Base-by-base conservation (phyloP, 129 eudicot species). In the Silybum marianum region DNA sequence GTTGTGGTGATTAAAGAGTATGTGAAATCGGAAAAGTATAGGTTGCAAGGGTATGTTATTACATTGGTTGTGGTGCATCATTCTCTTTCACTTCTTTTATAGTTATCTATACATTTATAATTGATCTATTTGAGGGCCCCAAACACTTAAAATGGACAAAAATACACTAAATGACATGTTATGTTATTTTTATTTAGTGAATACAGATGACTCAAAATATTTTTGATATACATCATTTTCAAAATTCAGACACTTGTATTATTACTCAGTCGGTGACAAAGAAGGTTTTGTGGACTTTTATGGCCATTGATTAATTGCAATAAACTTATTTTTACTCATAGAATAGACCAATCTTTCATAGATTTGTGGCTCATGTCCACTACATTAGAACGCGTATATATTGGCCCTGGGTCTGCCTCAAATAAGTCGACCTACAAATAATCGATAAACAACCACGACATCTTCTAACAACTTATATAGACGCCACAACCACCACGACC, bases 11-110 rank as follows among this genome's bases (percentile, higher is more conserved):
- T 32, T 32, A 32, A 32, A 32, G 36, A 32, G 36, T 32, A 32
- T 32, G 36, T 32, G 36, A 32, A 32, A 32, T 32, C 0, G 6
- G 6, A 32, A 32, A 4, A 32, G 36, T 32, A 32, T 32, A 32
- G 5, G 36, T 32, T 32, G 36, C 36, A 32, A 32, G 36, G 84
- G n/a, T 95, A 91, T 78, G 88, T 94, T 1, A 38, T 92, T 40
- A 81, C 95, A 1, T 90, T 93, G 97, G 89, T 90, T 51, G 88
- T 88, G 11, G 42, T 90, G 79, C 73, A 90, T 24, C 83, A 86
- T 73, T 38, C 7, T 58, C 23, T 16, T 51, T n/a, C 66, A 18
- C 23, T 58, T 58, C 2, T 58, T 54, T 18, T 54, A 21, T 54
- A 54, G 65, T 5, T 54, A 18, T 54, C 21, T 14, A 54, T 54